Evolutionary conservation across 805 yeast species (phyloP).

Genomic region (Martiniozyma abietophila): DNA sequence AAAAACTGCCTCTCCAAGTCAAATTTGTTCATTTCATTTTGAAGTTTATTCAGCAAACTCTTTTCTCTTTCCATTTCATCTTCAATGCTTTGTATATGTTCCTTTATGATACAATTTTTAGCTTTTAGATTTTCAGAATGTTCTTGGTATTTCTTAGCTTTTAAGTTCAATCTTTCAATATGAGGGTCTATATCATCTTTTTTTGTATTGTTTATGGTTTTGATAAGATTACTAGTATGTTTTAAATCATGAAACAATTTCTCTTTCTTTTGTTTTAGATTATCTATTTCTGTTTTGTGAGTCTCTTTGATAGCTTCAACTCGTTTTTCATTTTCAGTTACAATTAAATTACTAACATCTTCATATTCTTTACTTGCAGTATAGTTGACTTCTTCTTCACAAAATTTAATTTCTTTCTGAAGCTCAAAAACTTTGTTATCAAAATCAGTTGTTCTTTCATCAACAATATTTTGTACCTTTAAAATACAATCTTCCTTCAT

Average conservation of each 20-base stretch:
- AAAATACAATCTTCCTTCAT: constrained; percentile 13
- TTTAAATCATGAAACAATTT: background rate
- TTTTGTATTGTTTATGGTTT: constrained; percentile 5
- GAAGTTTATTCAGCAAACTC: too few species aligned
- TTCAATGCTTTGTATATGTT: too few species aligned
- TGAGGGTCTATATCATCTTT: too few species aligned
- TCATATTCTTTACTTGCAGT: constrained; percentile 3
- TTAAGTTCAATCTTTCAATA: too few species aligned
- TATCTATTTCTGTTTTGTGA: background rate
- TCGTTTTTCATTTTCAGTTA: background rate
- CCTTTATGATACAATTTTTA: constrained; percentile 1
- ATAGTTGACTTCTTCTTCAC: constrained; percentile 3
- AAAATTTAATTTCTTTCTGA: constrained; percentile 15
- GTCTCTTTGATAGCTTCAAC: background rate
- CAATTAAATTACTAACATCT: too few species aligned
- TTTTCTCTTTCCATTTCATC: background rate
- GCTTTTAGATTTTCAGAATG: too few species aligned
- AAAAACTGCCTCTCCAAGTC: constrained; percentile 19
- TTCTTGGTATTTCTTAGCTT: too few species aligned
- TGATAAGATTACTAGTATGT: constrained; percentile 1
- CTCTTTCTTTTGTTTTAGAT: constrained; percentile 5
- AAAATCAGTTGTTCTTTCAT: constrained; percentile 25
- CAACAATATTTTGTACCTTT: constrained; percentile 30
- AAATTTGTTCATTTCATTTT: constrained; percentile 12
- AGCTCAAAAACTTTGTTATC: constrained; percentile 22